phyloP scores from a whole-genome alignment of 208 protist species.

The Tritrichomonas foetus region DNA sequence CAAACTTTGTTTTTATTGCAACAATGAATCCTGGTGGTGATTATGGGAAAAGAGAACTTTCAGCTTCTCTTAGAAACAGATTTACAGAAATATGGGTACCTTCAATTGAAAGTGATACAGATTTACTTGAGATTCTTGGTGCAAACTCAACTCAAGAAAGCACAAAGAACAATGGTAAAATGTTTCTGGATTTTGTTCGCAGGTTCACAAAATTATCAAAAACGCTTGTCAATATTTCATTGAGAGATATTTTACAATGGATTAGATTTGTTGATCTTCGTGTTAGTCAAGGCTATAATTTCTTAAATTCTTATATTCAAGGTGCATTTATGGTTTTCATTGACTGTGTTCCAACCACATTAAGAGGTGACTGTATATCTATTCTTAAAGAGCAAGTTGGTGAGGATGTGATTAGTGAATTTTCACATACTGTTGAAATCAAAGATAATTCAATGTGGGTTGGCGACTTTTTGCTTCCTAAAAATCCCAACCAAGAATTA shows the following conservation, averaged over 20 bases:
- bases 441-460: not conserved
- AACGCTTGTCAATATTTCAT: not conserved
- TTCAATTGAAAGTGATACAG: constrained; percentile 9
- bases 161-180: not conserved
- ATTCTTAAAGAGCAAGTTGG: not conserved
- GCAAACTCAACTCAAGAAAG: not conserved
- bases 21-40: constrained; percentile 99
- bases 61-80: constrained; percentile 94
- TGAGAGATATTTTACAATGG: constrained; percentile 22
- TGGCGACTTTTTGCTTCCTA: not conserved
- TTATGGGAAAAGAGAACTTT: constrained; percentile 99
- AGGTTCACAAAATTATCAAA: not conserved
- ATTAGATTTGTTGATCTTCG: constrained; percentile 6
- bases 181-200: constrained; percentile 2
- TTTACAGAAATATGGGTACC: constrained; percentile 99
- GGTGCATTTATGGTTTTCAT: constrained; percentile 38
- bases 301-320: not conserved
- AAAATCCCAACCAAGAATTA: not conserved
- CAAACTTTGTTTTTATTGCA: constrained; percentile 86
- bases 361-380: not conserved
- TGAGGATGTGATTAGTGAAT: not conserved
- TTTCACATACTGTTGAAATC: not conserved
- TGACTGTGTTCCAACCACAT: not conserved
- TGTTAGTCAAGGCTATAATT: not conserved
- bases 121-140: constrained; percentile 28